phyloP scores from a whole-genome alignment of 176 grass and related monocot genomes.

The Oropetium thomaeum region DNA sequence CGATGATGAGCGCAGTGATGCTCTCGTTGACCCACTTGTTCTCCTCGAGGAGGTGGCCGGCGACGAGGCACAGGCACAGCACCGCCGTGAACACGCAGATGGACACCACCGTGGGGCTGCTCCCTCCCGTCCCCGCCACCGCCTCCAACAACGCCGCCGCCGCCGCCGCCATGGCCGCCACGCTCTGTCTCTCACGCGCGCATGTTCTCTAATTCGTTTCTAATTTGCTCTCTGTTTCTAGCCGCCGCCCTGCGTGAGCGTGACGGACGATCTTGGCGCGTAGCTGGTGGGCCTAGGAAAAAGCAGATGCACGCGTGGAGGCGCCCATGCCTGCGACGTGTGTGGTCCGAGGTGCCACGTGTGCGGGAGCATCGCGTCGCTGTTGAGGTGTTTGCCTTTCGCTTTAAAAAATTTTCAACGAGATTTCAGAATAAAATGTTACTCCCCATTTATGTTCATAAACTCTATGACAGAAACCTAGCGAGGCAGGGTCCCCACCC shows the following conservation, averaged over 20 bases:
- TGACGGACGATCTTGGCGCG: conserved; percentile 21
- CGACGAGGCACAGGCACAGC: conserved; percentile 71
- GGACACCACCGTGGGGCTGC: conserved; percentile 53
- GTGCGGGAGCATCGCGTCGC: background rate
- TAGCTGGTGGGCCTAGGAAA: background rate
- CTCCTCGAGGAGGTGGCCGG: conserved; percentile 71
- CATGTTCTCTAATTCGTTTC: background rate
- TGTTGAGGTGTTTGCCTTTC: background rate
- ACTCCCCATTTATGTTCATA: too few relatives aligned
- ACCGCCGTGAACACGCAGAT: conserved; percentile 73
- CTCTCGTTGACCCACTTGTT: conserved; percentile 80
- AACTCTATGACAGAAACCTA: too few relatives aligned
- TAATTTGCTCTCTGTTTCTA: background rate
- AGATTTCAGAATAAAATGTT: too few relatives aligned
- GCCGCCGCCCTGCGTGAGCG: conserved; percentile 2
- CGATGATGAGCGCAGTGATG: conserved; percentile 69
- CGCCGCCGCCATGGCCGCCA: background rate
- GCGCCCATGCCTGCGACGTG: background rate
- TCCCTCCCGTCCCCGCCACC: conserved; percentile 4
- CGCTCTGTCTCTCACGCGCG: background rate
- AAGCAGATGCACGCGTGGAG: conserved; percentile 2
- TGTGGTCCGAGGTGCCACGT: conserved; percentile 2
- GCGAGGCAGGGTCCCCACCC: too few relatives aligned
- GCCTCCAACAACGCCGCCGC: background rate
- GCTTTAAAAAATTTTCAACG: too few relatives aligned